These are phyloP conservation scores for Dendrostoma leiphaemia DNA, from an alignment of 2,329 filamentous ascomycete genomes.

Conservation along the genomic window DNA sequence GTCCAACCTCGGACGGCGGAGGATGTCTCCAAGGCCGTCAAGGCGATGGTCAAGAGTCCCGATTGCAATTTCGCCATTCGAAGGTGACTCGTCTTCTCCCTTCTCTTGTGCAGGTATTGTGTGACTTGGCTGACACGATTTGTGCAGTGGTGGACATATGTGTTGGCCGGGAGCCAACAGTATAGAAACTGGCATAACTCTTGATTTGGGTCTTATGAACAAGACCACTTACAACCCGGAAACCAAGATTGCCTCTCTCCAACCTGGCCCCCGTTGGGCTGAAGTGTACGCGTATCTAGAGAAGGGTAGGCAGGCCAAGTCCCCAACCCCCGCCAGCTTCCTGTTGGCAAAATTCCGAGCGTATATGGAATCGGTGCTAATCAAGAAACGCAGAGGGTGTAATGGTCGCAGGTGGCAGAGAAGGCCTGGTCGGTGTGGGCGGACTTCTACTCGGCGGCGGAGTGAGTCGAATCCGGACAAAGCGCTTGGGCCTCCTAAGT, in stretches of 20 bases:
- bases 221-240: background rate
- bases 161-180: background rate
- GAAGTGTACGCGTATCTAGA: conserved; percentile 4
- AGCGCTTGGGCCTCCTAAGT: background rate
- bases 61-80: conserved; percentile 1
- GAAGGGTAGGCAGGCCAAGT: background rate
- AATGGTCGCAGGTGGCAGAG: conserved; percentile 1
- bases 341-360: no score
- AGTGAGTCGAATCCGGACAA: background rate
- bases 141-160: background rate
- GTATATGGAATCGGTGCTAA: no score
- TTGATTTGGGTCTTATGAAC: conserved; percentile 2
- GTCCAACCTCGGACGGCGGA: background rate
- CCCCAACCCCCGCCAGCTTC: no score
- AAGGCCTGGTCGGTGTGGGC: background rate
- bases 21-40: background rate
- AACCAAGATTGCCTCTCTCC: background rate
- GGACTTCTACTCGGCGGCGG: conserved; percentile 3
- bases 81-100: no score
- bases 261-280: background rate
- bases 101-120: no score
- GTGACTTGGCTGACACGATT: background rate
- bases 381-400: background rate
- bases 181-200: background rate
- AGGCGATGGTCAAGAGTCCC: background rate